These are phyloP conservation scores for Theileria sp. DNA, from an alignment of 169 alveolate species.

Conservation along the genomic window DNA sequence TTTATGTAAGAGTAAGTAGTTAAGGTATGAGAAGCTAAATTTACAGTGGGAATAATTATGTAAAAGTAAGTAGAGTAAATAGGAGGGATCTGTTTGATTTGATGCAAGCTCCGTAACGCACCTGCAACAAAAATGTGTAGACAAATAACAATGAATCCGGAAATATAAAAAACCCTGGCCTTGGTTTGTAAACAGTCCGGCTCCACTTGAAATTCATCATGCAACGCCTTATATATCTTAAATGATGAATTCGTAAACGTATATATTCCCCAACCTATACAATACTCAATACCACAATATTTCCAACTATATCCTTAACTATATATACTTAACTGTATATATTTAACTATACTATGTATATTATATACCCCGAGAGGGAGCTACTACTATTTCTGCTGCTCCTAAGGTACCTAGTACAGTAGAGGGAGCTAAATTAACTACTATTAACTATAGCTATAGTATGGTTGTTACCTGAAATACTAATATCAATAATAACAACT, in stretches of 20 bases:
- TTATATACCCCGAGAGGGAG: too few relatives aligned
- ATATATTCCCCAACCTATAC: slow-evolving; percentile 65
- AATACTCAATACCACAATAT: background rate
- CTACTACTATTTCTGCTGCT: too few relatives aligned
- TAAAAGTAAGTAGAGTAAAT: too few relatives aligned
- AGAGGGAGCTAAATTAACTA: too few relatives aligned
- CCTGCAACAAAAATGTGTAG: slow-evolving; percentile 58
- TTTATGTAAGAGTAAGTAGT: too few relatives aligned
- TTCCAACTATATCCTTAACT: slow-evolving; percentile 24
- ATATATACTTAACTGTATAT: too few relatives aligned
- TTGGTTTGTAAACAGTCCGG: slow-evolving; percentile 64
- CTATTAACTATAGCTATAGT: background rate
- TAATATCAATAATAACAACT: slow-evolving; percentile 68
- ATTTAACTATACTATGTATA: too few relatives aligned
- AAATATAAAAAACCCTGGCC: slow-evolving; percentile 59
- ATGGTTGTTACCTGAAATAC: slow-evolving; percentile 26
- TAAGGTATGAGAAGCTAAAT: too few relatives aligned
- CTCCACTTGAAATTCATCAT: slow-evolving; percentile 53
- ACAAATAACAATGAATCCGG: slow-evolving; percentile 65
- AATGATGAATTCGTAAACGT: slow-evolving; percentile 63
- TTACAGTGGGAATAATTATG: too few relatives aligned
- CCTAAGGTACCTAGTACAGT: too few relatives aligned
- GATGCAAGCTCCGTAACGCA: background rate
- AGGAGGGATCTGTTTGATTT: too few relatives aligned
- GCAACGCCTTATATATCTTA: slow-evolving; percentile 64